Evolutionary conservation across 2,329 filamentous ascomycete genomes (phyloP).

Genomic region (Neofusicoccum ribis): DNA sequence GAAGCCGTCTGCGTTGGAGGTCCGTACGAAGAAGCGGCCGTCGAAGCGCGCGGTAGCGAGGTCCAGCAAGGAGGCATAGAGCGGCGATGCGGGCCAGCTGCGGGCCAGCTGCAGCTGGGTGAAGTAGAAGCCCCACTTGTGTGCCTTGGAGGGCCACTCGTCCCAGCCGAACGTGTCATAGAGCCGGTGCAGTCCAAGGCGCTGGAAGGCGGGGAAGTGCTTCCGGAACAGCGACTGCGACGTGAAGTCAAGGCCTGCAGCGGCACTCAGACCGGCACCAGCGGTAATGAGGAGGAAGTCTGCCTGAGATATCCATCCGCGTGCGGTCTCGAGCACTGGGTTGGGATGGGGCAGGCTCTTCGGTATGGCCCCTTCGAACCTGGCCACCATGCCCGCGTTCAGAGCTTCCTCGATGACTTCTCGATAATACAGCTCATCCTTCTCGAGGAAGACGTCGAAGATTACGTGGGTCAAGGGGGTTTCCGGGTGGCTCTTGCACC

Average conservation of each 20-base stretch:
- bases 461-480: conserved; percentile 33
- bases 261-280: conserved; percentile 38
- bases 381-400: neutral
- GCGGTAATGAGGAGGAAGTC: conserved; percentile 33
- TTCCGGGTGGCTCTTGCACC: conserved; percentile 29
- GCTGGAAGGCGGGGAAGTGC: conserved; percentile 33
- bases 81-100: conserved; percentile 28
- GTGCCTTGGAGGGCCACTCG: conserved; percentile 30
- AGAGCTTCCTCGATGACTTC: conserved; percentile 20
- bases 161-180: conserved; percentile 38
- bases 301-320: conserved; percentile 28
- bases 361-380: neutral
- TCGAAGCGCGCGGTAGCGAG: conserved; percentile 23
- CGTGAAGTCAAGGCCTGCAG: conserved; percentile 37
- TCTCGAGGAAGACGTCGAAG: conserved; percentile 36
- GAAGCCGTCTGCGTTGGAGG: conserved; percentile 37
- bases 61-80: conserved; percentile 25
- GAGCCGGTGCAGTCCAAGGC: conserved; percentile 31
- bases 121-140: conserved; percentile 38
- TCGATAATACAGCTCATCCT: conserved; percentile 28
- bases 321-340: neutral
- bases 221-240: conserved; percentile 31
- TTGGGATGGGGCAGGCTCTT: neutral
- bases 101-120: conserved; percentile 31
- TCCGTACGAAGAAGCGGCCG: conserved; percentile 30